Percentiles rank a stretch among this genome's conserved stretches.
phyloP scores from a whole-genome alignment of 2,329 filamentous ascomycete genomes.

The Sporothrix phasma region DNA sequence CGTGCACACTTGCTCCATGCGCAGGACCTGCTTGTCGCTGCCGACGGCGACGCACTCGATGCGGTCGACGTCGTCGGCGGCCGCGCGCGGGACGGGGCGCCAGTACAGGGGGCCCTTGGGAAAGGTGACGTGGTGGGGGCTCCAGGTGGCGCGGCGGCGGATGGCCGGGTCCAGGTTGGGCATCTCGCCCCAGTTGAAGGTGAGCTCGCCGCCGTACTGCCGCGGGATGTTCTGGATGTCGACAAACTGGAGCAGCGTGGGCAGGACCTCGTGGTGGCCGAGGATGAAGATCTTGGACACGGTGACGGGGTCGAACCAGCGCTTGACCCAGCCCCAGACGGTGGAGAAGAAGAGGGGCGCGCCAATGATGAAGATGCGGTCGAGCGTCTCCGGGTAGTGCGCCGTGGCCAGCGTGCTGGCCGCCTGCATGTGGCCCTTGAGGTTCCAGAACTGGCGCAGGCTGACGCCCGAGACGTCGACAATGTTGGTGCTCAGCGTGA shows the following conservation, averaged over 20 bases:
- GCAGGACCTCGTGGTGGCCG: conserved; percentile 57
- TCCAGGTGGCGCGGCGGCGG: conserved; percentile 41
- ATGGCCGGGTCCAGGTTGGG: conserved; percentile 60
- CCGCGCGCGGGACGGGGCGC: conserved; percentile 30
- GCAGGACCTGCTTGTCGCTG: conserved; percentile 33
- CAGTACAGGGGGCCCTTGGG: conserved; percentile 49
- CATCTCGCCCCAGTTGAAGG: conserved; percentile 70
- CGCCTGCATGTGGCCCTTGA: conserved; percentile 89
- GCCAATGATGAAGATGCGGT: conserved; percentile 63
- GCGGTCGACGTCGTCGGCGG: conserved; percentile 31
- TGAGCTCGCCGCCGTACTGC: conserved; percentile 77
- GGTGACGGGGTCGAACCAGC: conserved; percentile 90
- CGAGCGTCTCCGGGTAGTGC: conserved; percentile 89
- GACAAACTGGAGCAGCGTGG: conserved; percentile 72
- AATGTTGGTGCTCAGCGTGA: conserved; percentile 88
- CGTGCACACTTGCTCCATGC: conserved; percentile 41
- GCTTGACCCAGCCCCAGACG: conserved; percentile 90
- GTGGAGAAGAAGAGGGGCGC: conserved; percentile 86
- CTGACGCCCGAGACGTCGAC: conserved; percentile 85
- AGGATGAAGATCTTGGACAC: conserved; percentile 96
- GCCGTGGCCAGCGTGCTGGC: conserved; percentile 81
- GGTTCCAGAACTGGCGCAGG: conserved; percentile 89
- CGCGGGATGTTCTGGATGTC: conserved; percentile 75
- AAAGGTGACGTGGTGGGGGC: conserved; percentile 42
- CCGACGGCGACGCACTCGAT: conserved; percentile 47